phyloP scores from a whole-genome alignment of 1,284 basidiomycete species.

The Phenoliferia sp. region DNA sequence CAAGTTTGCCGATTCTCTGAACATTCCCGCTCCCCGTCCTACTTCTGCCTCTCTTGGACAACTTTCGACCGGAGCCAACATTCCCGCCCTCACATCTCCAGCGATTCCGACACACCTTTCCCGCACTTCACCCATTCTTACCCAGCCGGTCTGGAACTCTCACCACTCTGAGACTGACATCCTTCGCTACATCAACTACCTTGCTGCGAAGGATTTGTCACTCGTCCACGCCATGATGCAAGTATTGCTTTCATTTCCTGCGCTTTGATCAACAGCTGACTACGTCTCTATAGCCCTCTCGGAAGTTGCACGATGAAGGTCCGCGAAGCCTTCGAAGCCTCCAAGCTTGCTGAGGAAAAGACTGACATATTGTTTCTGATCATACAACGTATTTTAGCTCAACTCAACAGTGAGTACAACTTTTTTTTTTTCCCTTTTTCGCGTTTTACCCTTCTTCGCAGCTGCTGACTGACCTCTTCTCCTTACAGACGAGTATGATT shows the following conservation, averaged over 20 bases:
- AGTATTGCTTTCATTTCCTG: neutral
- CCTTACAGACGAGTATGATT: constrained; percentile 72
- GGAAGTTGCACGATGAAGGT: constrained; percentile 61
- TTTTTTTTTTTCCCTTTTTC: neutral
- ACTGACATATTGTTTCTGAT: neutral
- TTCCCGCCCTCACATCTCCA: constrained; percentile 32
- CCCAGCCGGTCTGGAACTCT: constrained; percentile 78
- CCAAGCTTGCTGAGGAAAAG: neutral
- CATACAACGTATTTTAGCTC: constrained; percentile 46
- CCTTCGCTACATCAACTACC: constrained; percentile 80
- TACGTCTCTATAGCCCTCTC: constrained; percentile 53
- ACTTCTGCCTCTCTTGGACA: constrained; percentile 13
- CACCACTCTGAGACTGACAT: constrained; percentile 98
- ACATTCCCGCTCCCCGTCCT: constrained; percentile 30
- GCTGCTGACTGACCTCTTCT: neutral
- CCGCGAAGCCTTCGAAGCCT: neutral
- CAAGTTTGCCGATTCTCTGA: constrained; percentile 38
- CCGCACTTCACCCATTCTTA: constrained; percentile 71
- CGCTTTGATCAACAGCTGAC: neutral
- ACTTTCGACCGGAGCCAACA: constrained; percentile 35
- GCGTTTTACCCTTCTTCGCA: neutral
- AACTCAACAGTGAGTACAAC: constrained; percentile 63
- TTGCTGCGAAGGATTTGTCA: constrained; percentile 90
- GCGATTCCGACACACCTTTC: constrained; percentile 56
- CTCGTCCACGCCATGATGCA: constrained; percentile 91